These are phyloP conservation scores for Hypholoma sublateritium DNA, from an alignment of 768 basidiomycete genomes.

Conservation along the genomic window DNA sequence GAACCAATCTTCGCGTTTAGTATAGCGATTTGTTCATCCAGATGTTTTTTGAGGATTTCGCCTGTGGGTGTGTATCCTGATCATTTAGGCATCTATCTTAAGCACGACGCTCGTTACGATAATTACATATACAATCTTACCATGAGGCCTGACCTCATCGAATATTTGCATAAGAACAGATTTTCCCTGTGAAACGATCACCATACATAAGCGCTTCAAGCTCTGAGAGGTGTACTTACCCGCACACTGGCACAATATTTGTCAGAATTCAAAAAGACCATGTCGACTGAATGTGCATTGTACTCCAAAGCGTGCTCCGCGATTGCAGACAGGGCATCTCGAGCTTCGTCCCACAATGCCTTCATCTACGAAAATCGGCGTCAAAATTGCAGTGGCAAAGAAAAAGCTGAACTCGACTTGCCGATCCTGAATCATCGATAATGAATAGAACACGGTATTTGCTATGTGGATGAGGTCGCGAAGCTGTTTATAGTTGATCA, in stretches of 20 bases:
- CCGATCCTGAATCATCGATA: background rate
- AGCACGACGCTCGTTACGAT: background rate
- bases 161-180: slow-evolving; percentile 20
- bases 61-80: slow-evolving; percentile 31
- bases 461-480: background rate
- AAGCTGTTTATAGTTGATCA: too few species aligned
- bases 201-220: background rate
- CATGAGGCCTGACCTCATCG: slow-evolving; percentile 13
- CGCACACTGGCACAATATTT: background rate
- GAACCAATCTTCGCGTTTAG: slow-evolving; percentile 18
- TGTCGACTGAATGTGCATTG: slow-evolving; percentile 22
- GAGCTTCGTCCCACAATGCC: slow-evolving; percentile 22
- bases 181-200: slow-evolving; percentile 14
- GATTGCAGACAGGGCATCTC: slow-evolving; percentile 27
- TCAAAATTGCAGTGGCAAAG: background rate
- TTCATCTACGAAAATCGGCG: background rate
- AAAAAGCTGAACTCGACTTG: background rate
- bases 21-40: slow-evolving; percentile 20
- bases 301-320: slow-evolving; percentile 27
- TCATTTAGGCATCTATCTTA: background rate
- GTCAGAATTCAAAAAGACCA: slow-evolving; percentile 26
- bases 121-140: slow-evolving; percentile 4
- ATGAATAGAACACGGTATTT: background rate
- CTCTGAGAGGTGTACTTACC: background rate
- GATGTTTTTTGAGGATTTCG: slow-evolving; percentile 19